A percentile compares a stretch with the other conserved stretches of the same genome.
phyloP scores from a whole-genome alignment of 192 early-diverging fungal species.

The Rhizophagus prolifer region DNA sequence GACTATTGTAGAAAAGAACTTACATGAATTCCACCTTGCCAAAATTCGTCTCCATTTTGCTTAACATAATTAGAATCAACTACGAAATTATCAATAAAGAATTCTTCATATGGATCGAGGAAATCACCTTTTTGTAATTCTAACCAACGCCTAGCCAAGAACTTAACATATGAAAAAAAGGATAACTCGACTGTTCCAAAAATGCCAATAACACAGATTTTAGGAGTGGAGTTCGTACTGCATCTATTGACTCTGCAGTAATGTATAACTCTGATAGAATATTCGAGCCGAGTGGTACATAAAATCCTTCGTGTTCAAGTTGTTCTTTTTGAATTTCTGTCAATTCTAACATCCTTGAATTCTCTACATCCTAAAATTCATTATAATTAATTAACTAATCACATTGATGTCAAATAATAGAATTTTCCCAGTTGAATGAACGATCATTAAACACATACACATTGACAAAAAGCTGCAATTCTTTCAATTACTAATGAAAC shows the following conservation, averaged over 20 bases:
- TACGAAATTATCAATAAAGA: slow-evolving; percentile 30
- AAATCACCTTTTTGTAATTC: neutral
- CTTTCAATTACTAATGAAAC: slow-evolving; percentile 31
- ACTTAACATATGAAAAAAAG: slow-evolving; percentile 38
- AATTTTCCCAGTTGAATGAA: neutral
- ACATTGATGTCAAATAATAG: neutral
- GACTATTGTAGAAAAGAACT: too few relatives aligned
- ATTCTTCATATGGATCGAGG: slow-evolving; percentile 35
- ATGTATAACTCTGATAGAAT: slow-evolving; percentile 32
- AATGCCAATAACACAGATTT: slow-evolving; percentile 34
- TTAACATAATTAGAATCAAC: neutral
- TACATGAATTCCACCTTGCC: slow-evolving; percentile 13
- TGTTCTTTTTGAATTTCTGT: slow-evolving; percentile 15
- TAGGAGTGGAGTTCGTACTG: slow-evolving; percentile 8
- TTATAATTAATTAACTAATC: neutral
- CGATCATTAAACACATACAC: slow-evolving; percentile 11
- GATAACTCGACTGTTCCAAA: slow-evolving; percentile 31
- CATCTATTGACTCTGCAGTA: slow-evolving; percentile 23
- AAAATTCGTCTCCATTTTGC: slow-evolving; percentile 8
- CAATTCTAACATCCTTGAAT: neutral
- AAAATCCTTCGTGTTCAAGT: slow-evolving; percentile 28
- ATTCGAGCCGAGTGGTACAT: slow-evolving; percentile 37
- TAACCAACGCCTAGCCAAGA: slow-evolving; percentile 34
- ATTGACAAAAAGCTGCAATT: slow-evolving; percentile 30
- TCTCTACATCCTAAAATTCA: slow-evolving; percentile 9